Conservation (phyloP, 208 protist species). For the Leishmania arabica region DNA sequence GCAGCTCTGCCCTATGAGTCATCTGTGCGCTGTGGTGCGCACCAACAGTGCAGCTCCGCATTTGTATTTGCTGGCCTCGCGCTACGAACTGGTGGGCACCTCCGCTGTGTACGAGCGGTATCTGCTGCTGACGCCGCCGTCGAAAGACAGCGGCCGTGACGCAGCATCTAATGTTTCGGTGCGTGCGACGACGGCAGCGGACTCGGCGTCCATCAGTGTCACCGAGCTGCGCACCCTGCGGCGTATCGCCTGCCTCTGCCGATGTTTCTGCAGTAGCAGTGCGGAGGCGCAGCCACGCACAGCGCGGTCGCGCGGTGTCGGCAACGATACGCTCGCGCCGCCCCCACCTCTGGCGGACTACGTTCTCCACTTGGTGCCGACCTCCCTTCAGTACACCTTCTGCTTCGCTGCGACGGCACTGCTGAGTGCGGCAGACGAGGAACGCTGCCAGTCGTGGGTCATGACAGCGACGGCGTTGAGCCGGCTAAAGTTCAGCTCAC, state of each 20-base stretch:
- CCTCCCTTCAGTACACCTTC: slow-evolving; percentile 44
- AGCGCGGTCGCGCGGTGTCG: neutral
- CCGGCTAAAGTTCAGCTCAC: neutral
- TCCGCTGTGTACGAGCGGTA: slow-evolving; percentile 52
- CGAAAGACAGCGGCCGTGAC: neutral
- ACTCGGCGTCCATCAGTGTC: slow-evolving; percentile 17
- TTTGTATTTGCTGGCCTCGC: slow-evolving; percentile 30
- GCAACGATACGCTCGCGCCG: slow-evolving; percentile 14
- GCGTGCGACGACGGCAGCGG: neutral
- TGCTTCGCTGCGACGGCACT: slow-evolving; percentile 46
- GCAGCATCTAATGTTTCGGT: neutral
- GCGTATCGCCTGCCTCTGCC: slow-evolving; percentile 31
- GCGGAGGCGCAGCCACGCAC: slow-evolving; percentile 14
- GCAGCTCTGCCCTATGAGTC: slow-evolving; percentile 45
- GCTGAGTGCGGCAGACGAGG: slow-evolving; percentile 33
- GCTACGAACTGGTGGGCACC: slow-evolving; percentile 52
- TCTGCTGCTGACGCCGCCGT: slow-evolving; percentile 12
- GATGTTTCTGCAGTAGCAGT: slow-evolving; percentile 24
- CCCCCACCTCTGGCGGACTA: slow-evolving; percentile 22
- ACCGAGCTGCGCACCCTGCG: slow-evolving; percentile 20
- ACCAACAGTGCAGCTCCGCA: neutral
- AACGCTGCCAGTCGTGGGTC: slow-evolving; percentile 33
- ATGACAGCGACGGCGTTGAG: slow-evolving; percentile 14
- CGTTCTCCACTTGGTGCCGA: slow-evolving; percentile 30
- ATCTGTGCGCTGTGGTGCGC: slow-evolving; percentile 25